A percentile compares a stretch with the other conserved stretches of the same genome.
Evolutionary conservation across 495 filamentous ascomycete species (phyloP).

Genomic region (Aspergillus steynii): DNA sequence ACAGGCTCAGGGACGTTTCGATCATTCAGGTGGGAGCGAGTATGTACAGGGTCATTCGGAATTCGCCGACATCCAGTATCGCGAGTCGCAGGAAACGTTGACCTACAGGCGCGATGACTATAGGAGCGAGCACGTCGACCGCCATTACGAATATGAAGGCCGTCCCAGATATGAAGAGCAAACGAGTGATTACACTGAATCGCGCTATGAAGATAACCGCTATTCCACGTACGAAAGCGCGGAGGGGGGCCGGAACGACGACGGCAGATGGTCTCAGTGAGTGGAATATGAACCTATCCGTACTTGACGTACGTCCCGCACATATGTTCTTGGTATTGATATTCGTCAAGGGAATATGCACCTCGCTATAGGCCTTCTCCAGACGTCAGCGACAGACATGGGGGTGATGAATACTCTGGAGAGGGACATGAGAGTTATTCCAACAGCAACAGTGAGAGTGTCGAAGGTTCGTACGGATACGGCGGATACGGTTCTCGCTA

Average conservation of each 20-base stretch:
- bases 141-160: constrained; percentile 9
- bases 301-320: not conserved
- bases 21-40: not conserved
- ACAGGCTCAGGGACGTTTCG: too few species aligned
- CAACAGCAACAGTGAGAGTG: constrained; percentile 4
- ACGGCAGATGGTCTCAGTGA: constrained; percentile 12
- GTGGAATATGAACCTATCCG: constrained; percentile 1
- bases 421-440: not conserved
- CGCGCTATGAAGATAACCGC: constrained; percentile 5
- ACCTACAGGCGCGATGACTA: constrained; percentile 22
- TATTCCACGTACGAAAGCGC: constrained; percentile 9
- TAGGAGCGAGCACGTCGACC: constrained; percentile 9
- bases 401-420: not conserved
- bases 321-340: constrained; percentile 7
- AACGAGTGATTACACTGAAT: not conserved
- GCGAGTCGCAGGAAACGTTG: constrained; percentile 10
- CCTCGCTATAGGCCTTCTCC: constrained; percentile 4
- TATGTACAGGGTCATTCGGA: not conserved
- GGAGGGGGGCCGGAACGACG: constrained; percentile 3
- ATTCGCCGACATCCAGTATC: not conserved
- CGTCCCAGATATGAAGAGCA: constrained; percentile 6
- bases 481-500: constrained; percentile 17
- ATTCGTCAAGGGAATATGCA: constrained; percentile 5
- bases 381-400: constrained; percentile 2
- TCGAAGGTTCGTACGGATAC: constrained; percentile 11